phyloP scores from a whole-genome alignment of 2,329 filamentous ascomycete species.

The Talaromyces albobiverticillius region DNA sequence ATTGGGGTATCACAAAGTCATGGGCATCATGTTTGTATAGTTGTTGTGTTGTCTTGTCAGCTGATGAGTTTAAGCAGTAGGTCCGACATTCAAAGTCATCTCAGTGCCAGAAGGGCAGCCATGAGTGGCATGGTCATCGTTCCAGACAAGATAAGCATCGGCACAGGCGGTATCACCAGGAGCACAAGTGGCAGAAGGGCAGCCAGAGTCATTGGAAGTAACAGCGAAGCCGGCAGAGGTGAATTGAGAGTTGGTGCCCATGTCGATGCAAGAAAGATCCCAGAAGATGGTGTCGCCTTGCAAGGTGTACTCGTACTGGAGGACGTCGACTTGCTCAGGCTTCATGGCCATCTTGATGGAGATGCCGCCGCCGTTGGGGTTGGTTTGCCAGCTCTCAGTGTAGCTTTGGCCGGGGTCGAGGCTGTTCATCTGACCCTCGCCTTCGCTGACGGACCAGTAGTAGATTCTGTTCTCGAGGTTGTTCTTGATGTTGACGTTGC shows the following conservation, averaged over 20 bases:
- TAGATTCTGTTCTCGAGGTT: conserved; percentile 34
- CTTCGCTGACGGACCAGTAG: conserved; percentile 38
- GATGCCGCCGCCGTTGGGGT: conserved; percentile 38
- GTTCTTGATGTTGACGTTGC: conserved; percentile 37
- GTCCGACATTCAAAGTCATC: conserved; percentile 33
- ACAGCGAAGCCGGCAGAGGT: conserved; percentile 34
- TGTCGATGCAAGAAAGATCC: conserved; percentile 35
- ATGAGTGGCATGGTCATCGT: conserved; percentile 41
- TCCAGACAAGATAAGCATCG: conserved; percentile 37
- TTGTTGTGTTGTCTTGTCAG: too few species aligned
- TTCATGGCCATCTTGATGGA: conserved; percentile 40
- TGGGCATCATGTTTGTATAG: too few species aligned
- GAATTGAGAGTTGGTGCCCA: conserved; percentile 27
- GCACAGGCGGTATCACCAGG: conserved; percentile 35
- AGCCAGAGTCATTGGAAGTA: conserved; percentile 25
- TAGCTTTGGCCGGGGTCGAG: conserved; percentile 33
- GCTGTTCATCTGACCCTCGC: conserved; percentile 32
- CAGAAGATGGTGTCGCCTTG: conserved; percentile 32
- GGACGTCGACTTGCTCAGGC: conserved; percentile 30
- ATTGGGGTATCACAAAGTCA: too few species aligned
- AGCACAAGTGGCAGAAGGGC: conserved; percentile 33
- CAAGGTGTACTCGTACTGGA: conserved; percentile 42
- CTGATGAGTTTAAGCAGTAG: too few species aligned
- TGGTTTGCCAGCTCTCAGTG: conserved; percentile 31
- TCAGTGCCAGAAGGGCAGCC: conserved; percentile 36